Base-by-base conservation (phyloP, 306 rosid genomes). In the Rubus parviflorus region DNA sequence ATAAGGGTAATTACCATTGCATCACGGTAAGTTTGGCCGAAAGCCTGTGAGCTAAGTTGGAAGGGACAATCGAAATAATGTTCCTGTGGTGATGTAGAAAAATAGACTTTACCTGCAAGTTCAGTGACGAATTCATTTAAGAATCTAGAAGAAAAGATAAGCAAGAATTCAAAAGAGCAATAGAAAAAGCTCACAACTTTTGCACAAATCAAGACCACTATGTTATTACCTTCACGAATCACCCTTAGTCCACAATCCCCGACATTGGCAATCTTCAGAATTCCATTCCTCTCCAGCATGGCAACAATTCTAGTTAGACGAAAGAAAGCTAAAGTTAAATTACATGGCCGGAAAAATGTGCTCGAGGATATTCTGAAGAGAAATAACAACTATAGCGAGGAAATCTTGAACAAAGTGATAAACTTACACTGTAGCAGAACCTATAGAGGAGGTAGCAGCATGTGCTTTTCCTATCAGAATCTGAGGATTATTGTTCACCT, bases 351-450 rank as follows among this genome's bases (percentile, higher is more conserved):
- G 45, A 72, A 73, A 57, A 47, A 20, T 40, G 41, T 16, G 40
- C 60, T 19, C 11, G 43, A 25, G 35, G 30, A 74, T 23, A 4
- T 35, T 60, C 75, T 57, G 46, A 10, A 37, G 3, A 41, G 79
- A 57, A 4, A 30, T 3, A 52, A 57, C 40, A 61, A 19, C 56
- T 52, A 53, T 35, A 17, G 69, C 66, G 8, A 70, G 4, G 60
- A 23, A 41, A 73, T 74, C 43, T 48, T 46, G 64, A 56, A 23
- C 5, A 23, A 54, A 54, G 10, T n/a, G 77, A 49, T n/a, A 43
- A 65, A 81, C 90, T 84, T 87, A 95, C 99, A 86, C 94, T 7
- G 94, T 95, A 38, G 99, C 99, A 78, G 99, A 95, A 67, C 99
- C 99, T 67, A 85, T 81, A 47, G 92, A 90, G 74, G 85, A 81